A percentile compares a stretch with the other conserved stretches of the same genome.
Evolutionary conservation across 306 rosid genomes (phyloP).

Genomic region (Cicer chorassanicum): DNA sequence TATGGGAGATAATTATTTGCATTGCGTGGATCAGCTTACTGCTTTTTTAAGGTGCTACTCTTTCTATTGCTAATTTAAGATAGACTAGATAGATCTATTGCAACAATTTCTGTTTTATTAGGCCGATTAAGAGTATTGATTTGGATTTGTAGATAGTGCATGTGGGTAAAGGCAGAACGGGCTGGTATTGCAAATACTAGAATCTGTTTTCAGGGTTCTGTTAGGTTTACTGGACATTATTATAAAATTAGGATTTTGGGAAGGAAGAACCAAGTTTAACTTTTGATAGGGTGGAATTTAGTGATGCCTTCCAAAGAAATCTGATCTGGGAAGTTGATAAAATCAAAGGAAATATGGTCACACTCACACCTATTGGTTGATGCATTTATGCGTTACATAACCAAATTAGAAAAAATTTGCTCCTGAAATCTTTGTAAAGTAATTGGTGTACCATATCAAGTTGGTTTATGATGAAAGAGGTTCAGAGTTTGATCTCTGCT

Average conservation of each 20-base stretch:
- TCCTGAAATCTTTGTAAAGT: conserved; percentile 22
- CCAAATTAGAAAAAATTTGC: background rate
- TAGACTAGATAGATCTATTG: background rate
- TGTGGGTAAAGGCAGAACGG: background rate
- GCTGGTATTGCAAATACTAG: background rate
- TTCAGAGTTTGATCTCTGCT: too few relatives aligned
- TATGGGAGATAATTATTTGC: background rate
- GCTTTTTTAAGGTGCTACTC: background rate
- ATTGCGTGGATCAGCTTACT: background rate
- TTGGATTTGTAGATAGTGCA: background rate
- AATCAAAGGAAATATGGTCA: background rate
- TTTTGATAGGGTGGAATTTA: background rate
- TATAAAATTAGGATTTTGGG: background rate
- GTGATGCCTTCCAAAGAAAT: background rate
- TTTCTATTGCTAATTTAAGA: background rate
- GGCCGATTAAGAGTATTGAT: background rate
- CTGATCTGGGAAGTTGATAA: background rate
- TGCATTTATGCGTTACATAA: background rate
- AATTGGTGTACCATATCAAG: conserved; percentile 2
- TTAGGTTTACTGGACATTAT: background rate
- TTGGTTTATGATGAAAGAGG: conserved; percentile 1
- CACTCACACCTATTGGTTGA: background rate
- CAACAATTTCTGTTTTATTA: background rate
- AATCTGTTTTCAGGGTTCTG: background rate
- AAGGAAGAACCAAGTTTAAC: background rate